These are phyloP conservation scores for Coemansia erecta DNA, from an alignment of 192 early-diverging fungal species.

Conservation along the genomic window DNA sequence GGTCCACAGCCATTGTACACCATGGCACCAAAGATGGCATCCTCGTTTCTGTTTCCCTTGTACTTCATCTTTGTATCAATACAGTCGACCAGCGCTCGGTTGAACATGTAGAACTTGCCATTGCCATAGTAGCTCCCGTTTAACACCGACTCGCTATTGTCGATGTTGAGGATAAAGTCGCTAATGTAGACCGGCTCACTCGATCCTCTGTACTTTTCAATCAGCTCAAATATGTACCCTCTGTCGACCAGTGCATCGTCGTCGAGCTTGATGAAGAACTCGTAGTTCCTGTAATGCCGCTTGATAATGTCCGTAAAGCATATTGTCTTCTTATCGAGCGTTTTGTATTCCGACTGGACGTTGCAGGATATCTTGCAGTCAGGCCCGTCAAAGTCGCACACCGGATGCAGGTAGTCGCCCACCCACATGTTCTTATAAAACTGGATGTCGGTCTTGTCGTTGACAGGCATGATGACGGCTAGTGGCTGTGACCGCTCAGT, in stretches of 20 bases:
- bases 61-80: slow-evolving; percentile 18
- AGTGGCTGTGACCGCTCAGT: too few relatives aligned
- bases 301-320: too few relatives aligned
- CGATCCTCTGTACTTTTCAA: slow-evolving; percentile 3
- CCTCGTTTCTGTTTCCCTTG: slow-evolving; percentile 19
- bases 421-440: slow-evolving; percentile 11
- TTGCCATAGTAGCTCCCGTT: slow-evolving; percentile 28
- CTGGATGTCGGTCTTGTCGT: slow-evolving; percentile 7
- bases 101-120: slow-evolving; percentile 50
- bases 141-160: slow-evolving; percentile 7
- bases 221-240: not conserved
- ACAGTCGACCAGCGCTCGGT: slow-evolving; percentile 26
- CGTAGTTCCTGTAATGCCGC: too few relatives aligned
- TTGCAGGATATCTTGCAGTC: slow-evolving; percentile 2
- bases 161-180: slow-evolving; percentile 17
- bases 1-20: slow-evolving; percentile 24
- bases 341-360: too few relatives aligned
- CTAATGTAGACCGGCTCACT: slow-evolving; percentile 8
- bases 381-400: slow-evolving; percentile 5
- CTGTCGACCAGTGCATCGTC: slow-evolving; percentile 10
- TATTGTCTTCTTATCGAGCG: too few relatives aligned
- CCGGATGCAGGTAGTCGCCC: slow-evolving; percentile 8
- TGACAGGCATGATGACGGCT: slow-evolving; percentile 4
- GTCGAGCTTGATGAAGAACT: slow-evolving; percentile 21
- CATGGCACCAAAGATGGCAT: slow-evolving; percentile 36